Evolutionary conservation across 2,329 filamentous ascomycete genomes (phyloP).

Genomic region (Aspergillus hortae): DNA sequence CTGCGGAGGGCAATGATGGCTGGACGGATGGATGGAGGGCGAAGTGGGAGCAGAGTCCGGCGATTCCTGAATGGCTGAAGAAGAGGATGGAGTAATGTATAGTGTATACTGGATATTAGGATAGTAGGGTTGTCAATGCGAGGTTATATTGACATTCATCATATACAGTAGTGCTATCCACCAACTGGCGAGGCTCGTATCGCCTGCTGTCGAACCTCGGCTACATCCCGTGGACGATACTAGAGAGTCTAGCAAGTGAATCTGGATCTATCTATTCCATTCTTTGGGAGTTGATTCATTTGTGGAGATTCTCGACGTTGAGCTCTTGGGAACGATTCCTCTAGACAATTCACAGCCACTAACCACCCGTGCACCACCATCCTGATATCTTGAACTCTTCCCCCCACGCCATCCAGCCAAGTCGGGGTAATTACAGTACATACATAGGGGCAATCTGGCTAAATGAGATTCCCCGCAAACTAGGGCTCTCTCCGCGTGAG

Average conservation of each 20-base stretch:
- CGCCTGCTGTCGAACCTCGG: slow-evolving; percentile 50
- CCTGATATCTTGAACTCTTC: background rate
- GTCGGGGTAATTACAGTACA: background rate
- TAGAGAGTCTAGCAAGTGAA: slow-evolving; percentile 28
- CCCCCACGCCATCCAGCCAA: background rate
- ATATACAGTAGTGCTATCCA: too few species aligned
- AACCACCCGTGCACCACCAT: too few species aligned
- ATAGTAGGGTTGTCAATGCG: too few species aligned
- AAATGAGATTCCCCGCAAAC: background rate
- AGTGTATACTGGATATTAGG: too few species aligned
- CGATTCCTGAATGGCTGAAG: slow-evolving; percentile 59
- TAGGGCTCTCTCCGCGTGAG: background rate
- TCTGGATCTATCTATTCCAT: background rate
- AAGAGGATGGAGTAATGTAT: slow-evolving; percentile 42
- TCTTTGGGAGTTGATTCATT: slow-evolving; percentile 15
- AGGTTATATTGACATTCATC: too few species aligned
- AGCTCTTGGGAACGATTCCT: background rate
- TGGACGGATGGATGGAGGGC: slow-evolving; percentile 49
- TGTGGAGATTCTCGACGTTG: slow-evolving; percentile 8
- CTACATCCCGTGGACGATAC: slow-evolving; percentile 68
- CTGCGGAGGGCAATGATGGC: slow-evolving; percentile 40
- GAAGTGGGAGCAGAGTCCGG: slow-evolving; percentile 59
- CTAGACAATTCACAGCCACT: background rate
- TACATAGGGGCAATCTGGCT: background rate
- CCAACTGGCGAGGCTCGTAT: too few species aligned